Conservation (phyloP, 1,284 basidiomycete species). For the Naganishia liquefaciens region DNA sequence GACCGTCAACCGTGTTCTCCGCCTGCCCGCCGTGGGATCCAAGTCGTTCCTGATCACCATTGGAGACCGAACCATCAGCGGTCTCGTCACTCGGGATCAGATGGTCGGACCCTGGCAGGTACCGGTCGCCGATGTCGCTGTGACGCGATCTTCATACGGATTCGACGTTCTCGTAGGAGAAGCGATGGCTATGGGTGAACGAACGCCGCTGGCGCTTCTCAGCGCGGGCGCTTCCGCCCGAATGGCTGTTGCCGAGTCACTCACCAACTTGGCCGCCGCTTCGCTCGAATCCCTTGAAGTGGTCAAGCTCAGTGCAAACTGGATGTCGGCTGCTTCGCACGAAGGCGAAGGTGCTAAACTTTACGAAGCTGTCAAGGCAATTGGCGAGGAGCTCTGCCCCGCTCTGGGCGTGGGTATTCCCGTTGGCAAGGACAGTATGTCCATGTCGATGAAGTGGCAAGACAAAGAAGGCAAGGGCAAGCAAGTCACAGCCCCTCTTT, state of each 20-base stretch:
- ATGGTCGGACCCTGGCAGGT: constrained; percentile 99
- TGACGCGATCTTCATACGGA: constrained; percentile 91
- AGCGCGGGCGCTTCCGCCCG: constrained; percentile 85
- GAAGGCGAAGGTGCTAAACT: constrained; percentile 86
- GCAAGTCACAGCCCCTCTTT: constrained; percentile 86
- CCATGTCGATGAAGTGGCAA: constrained; percentile 96
- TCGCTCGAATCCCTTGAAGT: constrained; percentile 68
- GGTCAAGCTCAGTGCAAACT: constrained; percentile 96
- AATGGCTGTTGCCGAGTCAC: constrained; percentile 92
- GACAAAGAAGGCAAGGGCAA: constrained; percentile 59
- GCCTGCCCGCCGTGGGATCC: constrained; percentile 86
- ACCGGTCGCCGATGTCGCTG: constrained; percentile 94
- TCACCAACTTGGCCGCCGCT: constrained; percentile 88
- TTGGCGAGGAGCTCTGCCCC: constrained; percentile 95
- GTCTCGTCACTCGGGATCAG: constrained; percentile 92
- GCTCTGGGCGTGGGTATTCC: constrained; percentile 90
- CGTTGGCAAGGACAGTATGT: constrained; percentile 99
- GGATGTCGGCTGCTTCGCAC: constrained; percentile 96
- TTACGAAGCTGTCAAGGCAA: constrained; percentile 88
- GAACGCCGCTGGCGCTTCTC: constrained; percentile 87
- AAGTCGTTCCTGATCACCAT: constrained; percentile 99
- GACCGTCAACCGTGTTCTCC: constrained; percentile 79
- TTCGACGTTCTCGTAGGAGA: constrained; percentile 83
- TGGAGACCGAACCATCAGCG: constrained; percentile 91
- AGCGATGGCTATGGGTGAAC: constrained; percentile 97